Base-by-base conservation (phyloP, 208 protist species). In the Sergeia podlipaevii region DNA sequence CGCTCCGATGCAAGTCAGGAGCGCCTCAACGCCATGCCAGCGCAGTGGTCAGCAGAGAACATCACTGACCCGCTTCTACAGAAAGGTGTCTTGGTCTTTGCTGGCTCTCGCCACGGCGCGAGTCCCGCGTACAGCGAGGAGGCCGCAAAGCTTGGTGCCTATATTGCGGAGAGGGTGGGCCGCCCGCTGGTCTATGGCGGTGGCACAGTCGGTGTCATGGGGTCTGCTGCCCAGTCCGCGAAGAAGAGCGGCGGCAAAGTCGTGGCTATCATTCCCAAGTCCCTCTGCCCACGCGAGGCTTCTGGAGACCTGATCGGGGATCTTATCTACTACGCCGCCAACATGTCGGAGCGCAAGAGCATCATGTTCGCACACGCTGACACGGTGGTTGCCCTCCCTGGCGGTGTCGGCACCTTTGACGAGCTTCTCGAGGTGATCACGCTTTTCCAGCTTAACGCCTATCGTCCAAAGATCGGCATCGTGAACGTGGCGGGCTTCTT, bases 331-430 rank as follows among this genome's bases (percentile, higher is more conserved):
- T 74, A 56, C 34, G 78, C 79, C 18, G 34, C 60, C 32, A 89
- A 74, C 49, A 93, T 93, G 85, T 81, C 73, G 20, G 85, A 93
- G 70, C 74, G 85, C 11, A 93, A 93, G 70, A 85, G 69, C 56
- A 81, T 93, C 64, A 93, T 93, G 85, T 85, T 90, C 53, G 64
- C 74, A 0, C 71, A 79, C 58, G 41, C 78, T 49, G 58, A 80
- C 56, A 73, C 63, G 0, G 75, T 93, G 21, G 70, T 93, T 23
- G 80, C 76, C 11, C 75, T 93, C 32, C 85, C 85, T 0, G 85
- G 85, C 24, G 85, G 85, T 36, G 49, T 86, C 21, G 85, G 85
- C 50, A 93, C 85, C 54, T 86, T 89, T 65, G 85, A 93, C 56
- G 85, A 93, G 55, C 70, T 93, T 45, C 65, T 89, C 17, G 85